Evolutionary conservation across 192 early-diverging fungal species (phyloP).

Genomic region (Coemansia sp.): DNA sequence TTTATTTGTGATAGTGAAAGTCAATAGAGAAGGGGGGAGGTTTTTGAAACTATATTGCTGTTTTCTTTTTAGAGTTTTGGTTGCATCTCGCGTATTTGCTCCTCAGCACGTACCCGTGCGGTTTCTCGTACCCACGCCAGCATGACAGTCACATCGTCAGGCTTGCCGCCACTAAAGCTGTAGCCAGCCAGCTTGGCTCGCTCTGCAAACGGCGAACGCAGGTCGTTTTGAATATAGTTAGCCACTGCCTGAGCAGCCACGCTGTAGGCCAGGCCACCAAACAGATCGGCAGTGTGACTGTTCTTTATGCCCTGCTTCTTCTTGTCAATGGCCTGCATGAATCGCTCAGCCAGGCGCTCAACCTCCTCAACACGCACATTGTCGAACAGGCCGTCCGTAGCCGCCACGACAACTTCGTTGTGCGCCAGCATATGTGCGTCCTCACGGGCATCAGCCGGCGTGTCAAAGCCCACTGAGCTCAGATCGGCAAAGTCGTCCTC

Average conservation of each 20-base stretch:
- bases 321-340: conserved; percentile 35
- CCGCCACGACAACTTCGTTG: conserved; percentile 44
- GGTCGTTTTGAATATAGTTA: conserved; percentile 45
- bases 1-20: neutral
- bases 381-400: conserved; percentile 53
- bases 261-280: conserved; percentile 50
- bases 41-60: too few relatives aligned
- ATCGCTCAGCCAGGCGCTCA: conserved; percentile 42
- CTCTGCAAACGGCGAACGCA: conserved; percentile 54
- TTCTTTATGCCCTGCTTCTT: conserved; percentile 6
- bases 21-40: neutral
- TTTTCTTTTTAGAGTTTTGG: conserved; percentile 29
- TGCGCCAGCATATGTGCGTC: conserved; percentile 23
- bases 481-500: conserved; percentile 40
- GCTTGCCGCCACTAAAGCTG: conserved; percentile 48
- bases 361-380: conserved; percentile 49
- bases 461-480: conserved; percentile 31
- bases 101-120: conserved; percentile 18
- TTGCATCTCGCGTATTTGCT: conserved; percentile 7
- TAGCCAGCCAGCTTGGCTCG: conserved; percentile 51
- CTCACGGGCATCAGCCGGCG: conserved; percentile 34
- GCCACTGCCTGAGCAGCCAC: conserved; percentile 46
- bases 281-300: conserved; percentile 24
- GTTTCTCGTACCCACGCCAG: conserved; percentile 49
- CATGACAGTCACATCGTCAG: conserved; percentile 53